A percentile compares a stretch with the other conserved stretches of the same genome.
These are phyloP conservation scores for Eustoma russellianum DNA, from an alignment of 257 asterid species.

Conservation along the genomic window DNA sequence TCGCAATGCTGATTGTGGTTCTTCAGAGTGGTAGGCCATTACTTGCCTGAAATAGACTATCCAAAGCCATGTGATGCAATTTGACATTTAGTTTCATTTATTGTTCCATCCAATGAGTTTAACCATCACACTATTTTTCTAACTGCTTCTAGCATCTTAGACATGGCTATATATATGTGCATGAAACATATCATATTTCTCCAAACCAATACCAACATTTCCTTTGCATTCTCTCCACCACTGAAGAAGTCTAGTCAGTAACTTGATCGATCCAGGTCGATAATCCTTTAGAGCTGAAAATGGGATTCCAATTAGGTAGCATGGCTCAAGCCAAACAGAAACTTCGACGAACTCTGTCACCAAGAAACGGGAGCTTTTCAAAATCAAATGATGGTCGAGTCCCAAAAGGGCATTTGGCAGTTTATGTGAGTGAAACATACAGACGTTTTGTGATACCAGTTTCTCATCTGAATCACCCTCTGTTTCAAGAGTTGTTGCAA, in stretches of 20 bases:
- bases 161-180: conserved; percentile 10
- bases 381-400: conserved; percentile 5
- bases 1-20: conserved; percentile 9
- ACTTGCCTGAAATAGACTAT: conserved; percentile 42
- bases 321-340: conserved; percentile 55
- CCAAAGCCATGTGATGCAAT: conserved; percentile 62
- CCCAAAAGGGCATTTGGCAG: conserved; percentile 21
- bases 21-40: conserved; percentile 51
- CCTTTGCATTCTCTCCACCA: conserved; percentile 1
- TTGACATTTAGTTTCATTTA: conserved; percentile 18
- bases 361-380: conserved; percentile 23
- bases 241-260: neutral
- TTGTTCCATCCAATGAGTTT: neutral
- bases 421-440: conserved; percentile 20
- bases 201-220: neutral
- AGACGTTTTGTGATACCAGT: conserved; percentile 26
- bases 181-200: neutral
- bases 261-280: neutral
- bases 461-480: conserved; percentile 31
- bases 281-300: neutral
- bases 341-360: conserved; percentile 28
- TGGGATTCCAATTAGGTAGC: conserved; percentile 41
- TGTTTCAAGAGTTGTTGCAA: conserved; percentile 51
- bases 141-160: conserved; percentile 3
- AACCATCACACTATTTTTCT: neutral